A percentile compares a stretch with the other conserved stretches of the same genome.
phyloP scores from a whole-genome alignment of 768 basidiomycete species.

The Russula dissimulans region DNA sequence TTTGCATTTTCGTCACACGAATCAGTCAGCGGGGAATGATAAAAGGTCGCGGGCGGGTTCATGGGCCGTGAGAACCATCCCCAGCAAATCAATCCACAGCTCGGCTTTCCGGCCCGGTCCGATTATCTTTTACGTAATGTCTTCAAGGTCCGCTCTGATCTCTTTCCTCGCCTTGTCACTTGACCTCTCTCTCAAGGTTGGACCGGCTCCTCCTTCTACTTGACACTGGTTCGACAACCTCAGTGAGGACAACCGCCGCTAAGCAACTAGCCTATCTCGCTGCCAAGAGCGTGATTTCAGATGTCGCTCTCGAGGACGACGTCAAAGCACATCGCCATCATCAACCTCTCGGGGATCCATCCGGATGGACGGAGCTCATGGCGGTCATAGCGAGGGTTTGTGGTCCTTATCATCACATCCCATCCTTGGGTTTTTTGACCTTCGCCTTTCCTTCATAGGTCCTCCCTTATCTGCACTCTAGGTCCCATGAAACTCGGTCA shows the following conservation, averaged over 20 bases:
- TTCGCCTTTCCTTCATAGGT: slow-evolving; percentile 41
- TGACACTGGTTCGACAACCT: slow-evolving; percentile 86
- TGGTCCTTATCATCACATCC: slow-evolving; percentile 27
- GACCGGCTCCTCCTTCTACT: slow-evolving; percentile 94
- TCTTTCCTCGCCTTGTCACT: slow-evolving; percentile 12
- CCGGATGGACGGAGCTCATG: slow-evolving; percentile 87
- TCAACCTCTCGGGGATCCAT: slow-evolving; percentile 49
- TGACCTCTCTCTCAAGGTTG: slow-evolving; percentile 44
- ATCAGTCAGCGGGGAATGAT: slow-evolving; percentile 16
- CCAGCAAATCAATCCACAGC: slow-evolving; percentile 35
- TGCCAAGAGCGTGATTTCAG: slow-evolving; percentile 72
- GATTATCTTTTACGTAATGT: slow-evolving; percentile 51
- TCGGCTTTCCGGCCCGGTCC: slow-evolving; percentile 42
- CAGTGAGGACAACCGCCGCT: slow-evolving; percentile 90
- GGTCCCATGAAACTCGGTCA: slow-evolving; percentile 84
- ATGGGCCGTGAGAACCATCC: slow-evolving; percentile 33
- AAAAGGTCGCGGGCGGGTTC: slow-evolving; percentile 21
- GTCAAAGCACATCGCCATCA: slow-evolving; percentile 56
- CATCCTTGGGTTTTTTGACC: neutral
- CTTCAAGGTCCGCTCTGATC: slow-evolving; percentile 50
- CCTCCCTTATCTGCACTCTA: slow-evolving; percentile 83
- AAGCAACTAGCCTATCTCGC: slow-evolving; percentile 93
- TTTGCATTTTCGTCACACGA: slow-evolving; percentile 19
- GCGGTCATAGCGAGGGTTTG: slow-evolving; percentile 78
- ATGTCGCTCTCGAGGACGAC: slow-evolving; percentile 75